Evolutionary conservation across 2,329 filamentous ascomycete species (phyloP), one percentile per base, ranked within the genome.

Genomic region (Penicillium palitans): DNA sequence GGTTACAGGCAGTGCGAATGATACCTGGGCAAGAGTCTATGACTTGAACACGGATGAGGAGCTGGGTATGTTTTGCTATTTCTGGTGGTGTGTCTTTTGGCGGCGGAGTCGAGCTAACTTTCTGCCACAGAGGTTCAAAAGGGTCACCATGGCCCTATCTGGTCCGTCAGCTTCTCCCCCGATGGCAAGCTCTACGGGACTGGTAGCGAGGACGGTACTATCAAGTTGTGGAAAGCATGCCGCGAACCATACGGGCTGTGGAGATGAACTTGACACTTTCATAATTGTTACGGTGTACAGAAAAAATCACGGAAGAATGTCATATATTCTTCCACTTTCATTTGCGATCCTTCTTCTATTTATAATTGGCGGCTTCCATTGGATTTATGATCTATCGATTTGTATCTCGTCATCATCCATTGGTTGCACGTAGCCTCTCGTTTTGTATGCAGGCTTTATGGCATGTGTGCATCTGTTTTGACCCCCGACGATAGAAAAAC

Each of bases 1-100:
- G 68, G 90, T 98, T 12, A 96, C 96, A 19, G 95, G 95, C 60
- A 91, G 93, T 73, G 90, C 90, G 62, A 90, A 88, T 40, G 93
- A 96, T 70, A 98, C 95, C 0, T 99, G 93, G 93, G 93, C 95
- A n/a, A 87, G 91, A 60, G 90, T 98, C 6, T 96, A 96, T 79
- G 87, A 92, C 69, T 93, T 92, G 77, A 91, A 97, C 59, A 87
- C 88, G 50, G 89, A 89, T 67, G 83, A 84, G 64, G 92, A 96
- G 74, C 79, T 97, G 44, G 87, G 87, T 89, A 78, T 46, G 61
- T 53, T 48, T 33, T 21, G 10, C 27, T 27, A 29, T 6, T 19
- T 39, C 13, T 15, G 15, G 25, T 50, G 4, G 2, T 49, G 10
- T 15, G 13, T 12, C 42, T 17, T 21, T 12, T 57, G 13, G 1